Conservation (phyloP, 257 asterid genomes). For the Coffea eugenioides region DNA sequence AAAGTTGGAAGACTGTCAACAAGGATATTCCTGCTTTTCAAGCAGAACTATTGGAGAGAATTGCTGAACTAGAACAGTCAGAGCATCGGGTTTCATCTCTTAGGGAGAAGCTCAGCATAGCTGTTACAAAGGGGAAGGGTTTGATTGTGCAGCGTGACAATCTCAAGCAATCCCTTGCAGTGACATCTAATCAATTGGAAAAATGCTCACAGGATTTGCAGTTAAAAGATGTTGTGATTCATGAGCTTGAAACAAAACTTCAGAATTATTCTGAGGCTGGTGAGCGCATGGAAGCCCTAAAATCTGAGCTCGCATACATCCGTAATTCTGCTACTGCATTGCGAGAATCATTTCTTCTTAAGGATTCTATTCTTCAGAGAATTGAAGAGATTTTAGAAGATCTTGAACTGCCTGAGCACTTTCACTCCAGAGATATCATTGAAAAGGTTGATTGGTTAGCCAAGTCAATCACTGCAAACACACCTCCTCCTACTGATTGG, state of each 20-base stretch:
- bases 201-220: slow-evolving; percentile 74
- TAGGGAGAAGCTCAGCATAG: slow-evolving; percentile 93
- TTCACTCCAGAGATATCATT: slow-evolving; percentile 75
- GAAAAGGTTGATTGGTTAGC: slow-evolving; percentile 93
- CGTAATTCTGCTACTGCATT: slow-evolving; percentile 95
- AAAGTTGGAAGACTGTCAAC: slow-evolving; percentile 58
- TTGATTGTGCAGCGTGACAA: slow-evolving; percentile 87
- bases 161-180: slow-evolving; percentile 88
- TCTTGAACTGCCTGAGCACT: slow-evolving; percentile 90
- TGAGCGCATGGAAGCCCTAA: slow-evolving; percentile 98
- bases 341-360: slow-evolving; percentile 96
- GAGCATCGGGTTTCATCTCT: slow-evolving; percentile 88
- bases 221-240: slow-evolving; percentile 64
- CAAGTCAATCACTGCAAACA: slow-evolving; percentile 59
- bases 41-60: slow-evolving; percentile 57
- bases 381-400: slow-evolving; percentile 95
- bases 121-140: slow-evolving; percentile 96
- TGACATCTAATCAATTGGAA: slow-evolving; percentile 67
- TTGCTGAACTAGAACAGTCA: slow-evolving; percentile 78
- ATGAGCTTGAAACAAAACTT: slow-evolving; percentile 80
- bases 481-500: slow-evolving; percentile 57
- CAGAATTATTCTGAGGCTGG: slow-evolving; percentile 90
- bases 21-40: slow-evolving; percentile 46
- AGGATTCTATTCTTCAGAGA: slow-evolving; percentile 93
- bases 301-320: slow-evolving; percentile 94